A percentile compares a stretch with the other conserved stretches of the same genome.
phyloP scores from a whole-genome alignment of 192 early-diverging fungal genomes.

The Coemansia sp. region DNA sequence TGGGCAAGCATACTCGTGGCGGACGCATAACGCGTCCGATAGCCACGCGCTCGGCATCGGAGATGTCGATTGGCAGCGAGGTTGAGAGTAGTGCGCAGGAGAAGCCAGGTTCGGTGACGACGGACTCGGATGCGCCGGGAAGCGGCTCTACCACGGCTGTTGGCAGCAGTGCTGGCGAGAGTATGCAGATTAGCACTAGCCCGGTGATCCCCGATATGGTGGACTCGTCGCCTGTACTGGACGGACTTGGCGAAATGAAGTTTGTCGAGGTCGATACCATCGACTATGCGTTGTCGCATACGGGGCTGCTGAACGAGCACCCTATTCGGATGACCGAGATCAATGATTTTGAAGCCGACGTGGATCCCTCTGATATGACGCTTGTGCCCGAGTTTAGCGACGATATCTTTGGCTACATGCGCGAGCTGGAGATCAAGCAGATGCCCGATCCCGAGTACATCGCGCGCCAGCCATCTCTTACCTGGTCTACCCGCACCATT shows the following conservation, averaged over 20 bases:
- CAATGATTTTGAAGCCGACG: constrained; percentile 55
- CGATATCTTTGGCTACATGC: constrained; percentile 64
- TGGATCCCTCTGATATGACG: constrained; percentile 41
- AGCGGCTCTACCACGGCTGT: constrained; percentile 13
- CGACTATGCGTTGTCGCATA: constrained; percentile 45
- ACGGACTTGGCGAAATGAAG: constrained; percentile 27
- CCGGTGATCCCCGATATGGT: constrained; percentile 1
- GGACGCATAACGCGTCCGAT: constrained; percentile 14
- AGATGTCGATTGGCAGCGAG: constrained; percentile 8
- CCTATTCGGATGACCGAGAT: constrained; percentile 44
- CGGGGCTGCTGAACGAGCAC: constrained; percentile 34
- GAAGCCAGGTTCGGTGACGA: not conserved
- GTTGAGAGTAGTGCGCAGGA: not conserved
- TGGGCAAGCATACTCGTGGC: constrained; percentile 50
- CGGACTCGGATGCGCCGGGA: not conserved
- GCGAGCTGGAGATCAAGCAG: constrained; percentile 57
- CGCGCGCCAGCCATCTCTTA: constrained; percentile 42
- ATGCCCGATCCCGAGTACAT: constrained; percentile 58
- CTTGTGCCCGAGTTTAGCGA: constrained; percentile 60
- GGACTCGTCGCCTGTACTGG: not conserved
- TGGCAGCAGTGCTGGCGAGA: constrained; percentile 6
- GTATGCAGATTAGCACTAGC: constrained; percentile 7
- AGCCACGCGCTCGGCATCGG: constrained; percentile 1
- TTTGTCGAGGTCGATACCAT: constrained; percentile 37
- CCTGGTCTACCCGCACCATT: constrained; percentile 55